A percentile compares a stretch with the other conserved stretches of the same genome.
phyloP scores from a whole-genome alignment of 306 rosid genomes.

The Corylus avellana region DNA sequence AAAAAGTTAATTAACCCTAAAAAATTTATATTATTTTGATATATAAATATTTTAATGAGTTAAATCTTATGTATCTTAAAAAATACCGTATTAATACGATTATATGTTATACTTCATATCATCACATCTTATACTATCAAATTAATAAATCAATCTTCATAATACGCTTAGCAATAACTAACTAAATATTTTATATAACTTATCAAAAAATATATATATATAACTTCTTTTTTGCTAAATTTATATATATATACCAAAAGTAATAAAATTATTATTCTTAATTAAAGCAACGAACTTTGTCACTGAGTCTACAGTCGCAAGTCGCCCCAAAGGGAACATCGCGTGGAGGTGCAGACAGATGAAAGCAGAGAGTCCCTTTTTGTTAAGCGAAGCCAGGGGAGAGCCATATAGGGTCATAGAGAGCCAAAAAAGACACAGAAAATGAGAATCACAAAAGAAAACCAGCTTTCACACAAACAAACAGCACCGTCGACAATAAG shows the following conservation, averaged over 20 bases:
- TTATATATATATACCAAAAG: background rate
- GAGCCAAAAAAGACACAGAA: conserved; percentile 29
- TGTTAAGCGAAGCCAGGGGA: background rate
- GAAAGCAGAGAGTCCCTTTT: background rate
- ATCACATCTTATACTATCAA: too few relatives aligned
- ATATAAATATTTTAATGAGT: too few relatives aligned
- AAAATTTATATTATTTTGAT: too few relatives aligned
- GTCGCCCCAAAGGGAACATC: conserved; percentile 9
- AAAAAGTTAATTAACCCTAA: too few relatives aligned
- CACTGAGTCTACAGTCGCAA: background rate
- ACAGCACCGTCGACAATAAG: conserved; percentile 21
- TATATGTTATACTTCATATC: too few relatives aligned
- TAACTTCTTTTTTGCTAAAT: too few relatives aligned
- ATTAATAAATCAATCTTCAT: too few relatives aligned
- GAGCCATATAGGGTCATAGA: background rate
- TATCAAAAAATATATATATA: too few relatives aligned
- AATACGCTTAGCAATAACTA: background rate
- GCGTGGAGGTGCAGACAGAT: conserved; percentile 23
- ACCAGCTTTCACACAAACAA: conserved; percentile 48
- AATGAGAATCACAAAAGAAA: conserved; percentile 32
- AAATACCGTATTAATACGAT: too few relatives aligned
- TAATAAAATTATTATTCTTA: too few relatives aligned
- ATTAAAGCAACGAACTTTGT: background rate
- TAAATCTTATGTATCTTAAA: too few relatives aligned
- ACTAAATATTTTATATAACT: too few relatives aligned